These are phyloP conservation scores for Gremmenia infestans DNA, from an alignment of 2,329 filamentous ascomycete genomes.

Conservation along the genomic window DNA sequence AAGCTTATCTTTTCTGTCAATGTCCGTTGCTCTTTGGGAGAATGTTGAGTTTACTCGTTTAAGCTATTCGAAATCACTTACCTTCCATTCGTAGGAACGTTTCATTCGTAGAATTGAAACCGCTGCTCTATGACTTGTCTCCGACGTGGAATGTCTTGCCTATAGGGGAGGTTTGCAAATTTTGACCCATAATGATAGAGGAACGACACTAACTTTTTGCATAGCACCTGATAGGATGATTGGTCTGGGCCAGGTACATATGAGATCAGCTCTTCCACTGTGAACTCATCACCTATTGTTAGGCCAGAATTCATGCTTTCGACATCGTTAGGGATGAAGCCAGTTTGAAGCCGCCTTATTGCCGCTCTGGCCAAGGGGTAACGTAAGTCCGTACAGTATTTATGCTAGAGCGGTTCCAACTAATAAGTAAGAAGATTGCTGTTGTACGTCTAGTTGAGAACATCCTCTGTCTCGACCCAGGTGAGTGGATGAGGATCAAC, in stretches of 20 bases:
- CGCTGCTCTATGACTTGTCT: constrained; percentile 41
- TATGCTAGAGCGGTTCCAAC: too few species aligned
- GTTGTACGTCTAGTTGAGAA: too few species aligned
- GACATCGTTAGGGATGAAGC: neutral
- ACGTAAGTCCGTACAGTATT: neutral
- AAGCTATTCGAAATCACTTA: constrained; percentile 32
- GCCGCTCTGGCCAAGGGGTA: neutral
- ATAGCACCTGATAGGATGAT: neutral
- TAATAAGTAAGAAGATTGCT: too few species aligned
- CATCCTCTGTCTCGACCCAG: too few species aligned
- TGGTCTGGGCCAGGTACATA: neutral
- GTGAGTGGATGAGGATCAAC: too few species aligned
- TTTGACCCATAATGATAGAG: neutral
- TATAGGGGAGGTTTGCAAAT: constrained; percentile 36
- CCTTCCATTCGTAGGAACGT: constrained; percentile 51
- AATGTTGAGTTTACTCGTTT: neutral
- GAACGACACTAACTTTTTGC: neutral
- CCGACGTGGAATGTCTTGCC: constrained; percentile 47
- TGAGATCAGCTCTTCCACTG: neutral
- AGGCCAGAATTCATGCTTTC: neutral
- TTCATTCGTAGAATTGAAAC: constrained; percentile 50
- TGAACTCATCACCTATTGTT: neutral
- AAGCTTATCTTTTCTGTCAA: constrained; percentile 44
- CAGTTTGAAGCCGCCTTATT: neutral
- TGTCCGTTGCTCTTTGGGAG: constrained; percentile 41